These are phyloP conservation scores for Euphorbia schlechtendalii DNA, from an alignment of 441 rosid species.

Conservation along the genomic window DNA sequence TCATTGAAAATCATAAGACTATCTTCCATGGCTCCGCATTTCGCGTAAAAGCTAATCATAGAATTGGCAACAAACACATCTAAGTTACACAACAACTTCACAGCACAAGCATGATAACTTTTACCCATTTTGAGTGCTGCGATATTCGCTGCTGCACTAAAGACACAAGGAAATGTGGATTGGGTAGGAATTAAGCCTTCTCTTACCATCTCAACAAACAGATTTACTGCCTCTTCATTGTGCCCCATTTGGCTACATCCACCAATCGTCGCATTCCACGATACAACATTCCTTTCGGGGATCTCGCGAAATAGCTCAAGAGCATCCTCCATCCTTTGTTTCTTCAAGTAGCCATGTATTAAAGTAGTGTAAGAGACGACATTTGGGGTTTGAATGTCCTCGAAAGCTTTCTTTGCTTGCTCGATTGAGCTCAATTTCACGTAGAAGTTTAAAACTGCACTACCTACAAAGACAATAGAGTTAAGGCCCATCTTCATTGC, in stretches of 20 bases:
- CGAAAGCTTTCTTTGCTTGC: slow-evolving; percentile 53
- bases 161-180: slow-evolving; percentile 49
- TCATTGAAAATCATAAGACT: slow-evolving; percentile 44
- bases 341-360: slow-evolving; percentile 57
- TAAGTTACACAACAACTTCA: slow-evolving; percentile 42
- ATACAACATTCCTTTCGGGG: slow-evolving; percentile 65
- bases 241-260: slow-evolving; percentile 69
- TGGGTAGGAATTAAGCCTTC: slow-evolving; percentile 48
- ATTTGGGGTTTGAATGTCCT: slow-evolving; percentile 50
- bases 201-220: slow-evolving; percentile 59
- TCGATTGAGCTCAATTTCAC: slow-evolving; percentile 43
- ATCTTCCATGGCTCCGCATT: slow-evolving; percentile 73
- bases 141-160: slow-evolving; percentile 56
- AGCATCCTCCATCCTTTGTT: slow-evolving; percentile 39
- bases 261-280: no score
- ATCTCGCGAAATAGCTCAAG: slow-evolving; percentile 36
- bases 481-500: slow-evolving; percentile 57
- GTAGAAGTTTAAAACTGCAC: slow-evolving; percentile 52
- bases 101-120: slow-evolving; percentile 58
- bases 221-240: slow-evolving; percentile 68
- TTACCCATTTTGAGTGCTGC: slow-evolving; percentile 59
- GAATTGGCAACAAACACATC: slow-evolving; percentile 51
- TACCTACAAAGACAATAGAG: slow-evolving; percentile 63
- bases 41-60: slow-evolving; percentile 65
- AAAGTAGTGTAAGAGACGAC: slow-evolving; percentile 62